Conservation (phyloP, 129 eudicot species). For the Silybum marianum region DNA sequence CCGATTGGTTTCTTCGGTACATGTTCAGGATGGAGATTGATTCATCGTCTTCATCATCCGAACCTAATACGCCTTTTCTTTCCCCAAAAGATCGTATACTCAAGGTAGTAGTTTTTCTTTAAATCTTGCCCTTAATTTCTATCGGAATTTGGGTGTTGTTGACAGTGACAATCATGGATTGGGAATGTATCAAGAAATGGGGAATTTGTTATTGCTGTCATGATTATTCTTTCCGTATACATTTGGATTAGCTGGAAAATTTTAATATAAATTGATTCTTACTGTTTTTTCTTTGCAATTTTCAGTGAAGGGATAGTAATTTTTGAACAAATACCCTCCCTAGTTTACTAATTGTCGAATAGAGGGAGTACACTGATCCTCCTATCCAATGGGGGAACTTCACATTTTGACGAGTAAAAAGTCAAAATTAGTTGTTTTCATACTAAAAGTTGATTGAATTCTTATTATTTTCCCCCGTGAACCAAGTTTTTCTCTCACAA, state of each 20-base stretch:
- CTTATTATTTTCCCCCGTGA: neutral
- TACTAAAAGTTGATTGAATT: neutral
- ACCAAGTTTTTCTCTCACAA: neutral
- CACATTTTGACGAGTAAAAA: constrained; percentile 8
- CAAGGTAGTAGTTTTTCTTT: constrained; percentile 42
- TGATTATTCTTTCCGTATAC: neutral
- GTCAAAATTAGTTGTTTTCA: constrained; percentile 17
- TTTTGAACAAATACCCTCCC: neutral
- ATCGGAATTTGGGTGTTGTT: constrained; percentile 18
- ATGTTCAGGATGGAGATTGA: constrained; percentile 70
- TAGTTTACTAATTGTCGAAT: constrained; percentile 18
- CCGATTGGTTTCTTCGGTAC: constrained; percentile 58
- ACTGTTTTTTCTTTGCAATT: neutral
- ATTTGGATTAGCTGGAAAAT: neutral
- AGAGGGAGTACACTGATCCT: neutral
- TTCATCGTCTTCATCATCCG: constrained; percentile 52
- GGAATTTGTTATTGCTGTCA: neutral
- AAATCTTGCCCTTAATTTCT: constrained; percentile 4
- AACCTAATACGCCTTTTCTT: constrained; percentile 31
- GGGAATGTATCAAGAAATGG: constrained; percentile 11
- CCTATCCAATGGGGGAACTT: neutral
- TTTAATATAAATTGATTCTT: neutral
- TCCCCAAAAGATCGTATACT: constrained; percentile 63
- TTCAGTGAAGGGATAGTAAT: constrained; percentile 17
- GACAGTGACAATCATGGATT: neutral